phyloP scores from a whole-genome alignment of 768 basidiomycete species.

The Leccinum rimulosum region DNA sequence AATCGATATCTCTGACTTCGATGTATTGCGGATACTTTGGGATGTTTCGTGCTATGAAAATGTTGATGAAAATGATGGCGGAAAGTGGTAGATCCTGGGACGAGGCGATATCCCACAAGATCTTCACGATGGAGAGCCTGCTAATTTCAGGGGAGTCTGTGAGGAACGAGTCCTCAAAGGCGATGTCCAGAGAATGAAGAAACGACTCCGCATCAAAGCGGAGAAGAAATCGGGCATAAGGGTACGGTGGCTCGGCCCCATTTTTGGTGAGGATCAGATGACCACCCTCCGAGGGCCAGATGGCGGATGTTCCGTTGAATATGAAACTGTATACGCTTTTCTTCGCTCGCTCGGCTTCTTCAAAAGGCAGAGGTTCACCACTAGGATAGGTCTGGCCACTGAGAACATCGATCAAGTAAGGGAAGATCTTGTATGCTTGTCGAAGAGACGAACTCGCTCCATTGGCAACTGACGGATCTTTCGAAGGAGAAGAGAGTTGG shows the following conservation, averaged over 20 bases:
- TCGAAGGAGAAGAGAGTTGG: constrained; percentile 22
- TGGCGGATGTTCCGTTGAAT: constrained; percentile 75
- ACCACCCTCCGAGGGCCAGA: constrained; percentile 79
- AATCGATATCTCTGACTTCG: constrained; percentile 40
- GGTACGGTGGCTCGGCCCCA: constrained; percentile 80
- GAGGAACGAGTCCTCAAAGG: constrained; percentile 90
- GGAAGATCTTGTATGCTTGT: constrained; percentile 89
- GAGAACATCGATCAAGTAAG: constrained; percentile 78
- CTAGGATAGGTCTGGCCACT: constrained; percentile 87
- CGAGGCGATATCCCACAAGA: constrained; percentile 76
- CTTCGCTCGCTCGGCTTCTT: constrained; percentile 69
- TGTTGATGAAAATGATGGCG: constrained; percentile 84
- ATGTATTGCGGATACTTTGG: constrained; percentile 95
- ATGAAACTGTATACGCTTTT: constrained; percentile 76
- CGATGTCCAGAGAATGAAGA: constrained; percentile 90
- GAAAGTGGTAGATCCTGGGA: constrained; percentile 48
- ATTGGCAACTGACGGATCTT: constrained; percentile 4
- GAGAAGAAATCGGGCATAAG: constrained; percentile 81
- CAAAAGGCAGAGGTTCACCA: constrained; percentile 62
- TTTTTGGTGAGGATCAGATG: constrained; percentile 73
- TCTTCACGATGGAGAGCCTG: constrained; percentile 79
- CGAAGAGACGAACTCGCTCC: constrained; percentile 36
- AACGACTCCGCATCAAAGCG: constrained; percentile 92
- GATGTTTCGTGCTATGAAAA: constrained; percentile 94
- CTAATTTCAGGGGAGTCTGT: constrained; percentile 66